Evolutionary conservation across 805 yeast species (phyloP).

Genomic region (Cyberlindnera xishuangbannaensis): DNA sequence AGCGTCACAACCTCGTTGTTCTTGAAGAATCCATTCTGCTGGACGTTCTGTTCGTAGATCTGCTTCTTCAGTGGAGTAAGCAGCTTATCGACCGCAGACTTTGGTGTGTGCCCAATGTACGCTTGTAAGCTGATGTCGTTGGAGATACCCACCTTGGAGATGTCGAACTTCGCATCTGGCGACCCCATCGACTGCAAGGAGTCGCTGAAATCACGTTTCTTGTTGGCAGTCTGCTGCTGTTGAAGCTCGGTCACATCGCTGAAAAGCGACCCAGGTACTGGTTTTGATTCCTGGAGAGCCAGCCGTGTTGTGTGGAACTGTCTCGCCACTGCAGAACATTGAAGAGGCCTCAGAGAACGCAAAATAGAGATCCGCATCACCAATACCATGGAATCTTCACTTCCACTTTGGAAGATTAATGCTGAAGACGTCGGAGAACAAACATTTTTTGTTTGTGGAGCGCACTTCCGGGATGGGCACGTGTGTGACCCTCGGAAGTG

Average conservation of each 20-base stretch:
- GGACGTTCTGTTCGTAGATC: slow-evolving; percentile 57
- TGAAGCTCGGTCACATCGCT: slow-evolving; percentile 22
- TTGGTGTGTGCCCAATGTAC: slow-evolving; percentile 43
- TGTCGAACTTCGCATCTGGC: slow-evolving; percentile 16
- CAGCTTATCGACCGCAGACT: slow-evolving; percentile 47
- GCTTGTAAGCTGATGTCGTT: slow-evolving; percentile 39
- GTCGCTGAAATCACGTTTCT: slow-evolving; percentile 21
- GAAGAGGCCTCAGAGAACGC: slow-evolving; percentile 4
- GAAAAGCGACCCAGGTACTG: slow-evolving; percentile 15
- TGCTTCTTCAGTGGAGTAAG: slow-evolving; percentile 67
- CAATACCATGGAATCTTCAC: too few species aligned
- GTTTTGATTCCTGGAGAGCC: slow-evolving; percentile 8
- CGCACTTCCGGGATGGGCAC: too few species aligned
- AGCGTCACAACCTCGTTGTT: slow-evolving; percentile 46
- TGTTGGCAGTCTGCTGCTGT: slow-evolving; percentile 9
- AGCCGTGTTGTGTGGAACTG: slow-evolving; percentile 4
- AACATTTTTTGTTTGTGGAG: too few species aligned
- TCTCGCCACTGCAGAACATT: slow-evolving; percentile 1
- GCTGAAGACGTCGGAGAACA: too few species aligned
- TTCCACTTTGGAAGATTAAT: too few species aligned
- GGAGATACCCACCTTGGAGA: slow-evolving; percentile 25
- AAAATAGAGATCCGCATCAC: too few species aligned
- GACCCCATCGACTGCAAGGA: slow-evolving; percentile 23
- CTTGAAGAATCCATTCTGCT: slow-evolving; percentile 58
- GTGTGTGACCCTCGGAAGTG: too few species aligned